These are phyloP conservation scores for Colletotrichum orbiculare DNA, from an alignment of 2,329 filamentous ascomycete genomes.

Conservation along the genomic window DNA sequence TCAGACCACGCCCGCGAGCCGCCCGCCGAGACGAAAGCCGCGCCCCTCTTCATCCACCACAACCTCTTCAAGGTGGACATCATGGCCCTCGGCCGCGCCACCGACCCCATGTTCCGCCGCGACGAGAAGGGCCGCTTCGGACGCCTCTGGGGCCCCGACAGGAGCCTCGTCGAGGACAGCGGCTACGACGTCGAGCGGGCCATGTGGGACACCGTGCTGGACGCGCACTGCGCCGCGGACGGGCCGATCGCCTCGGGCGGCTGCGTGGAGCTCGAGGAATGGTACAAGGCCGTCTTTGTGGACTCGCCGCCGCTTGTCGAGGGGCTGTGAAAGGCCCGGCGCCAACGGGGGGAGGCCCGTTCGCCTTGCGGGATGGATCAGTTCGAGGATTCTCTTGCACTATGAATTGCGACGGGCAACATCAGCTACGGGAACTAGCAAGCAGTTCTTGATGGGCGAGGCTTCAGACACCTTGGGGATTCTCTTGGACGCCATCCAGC, in stretches of 20 bases:
- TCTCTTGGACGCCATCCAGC: too few species aligned
- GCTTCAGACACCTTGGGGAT: too few species aligned
- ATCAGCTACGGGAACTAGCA: too few species aligned
- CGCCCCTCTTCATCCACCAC: constrained; percentile 50
- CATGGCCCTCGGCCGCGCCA: constrained; percentile 38
- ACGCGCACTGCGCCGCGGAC: constrained; percentile 41
- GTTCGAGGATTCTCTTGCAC: too few species aligned
- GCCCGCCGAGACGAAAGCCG: constrained; percentile 34
- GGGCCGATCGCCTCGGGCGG: constrained; percentile 35
- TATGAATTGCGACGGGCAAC: too few species aligned
- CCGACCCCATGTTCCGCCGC: constrained; percentile 37
- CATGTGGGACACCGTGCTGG: constrained; percentile 47
- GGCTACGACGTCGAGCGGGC: constrained; percentile 48
- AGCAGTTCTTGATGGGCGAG: too few species aligned
- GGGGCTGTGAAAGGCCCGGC: background rate
- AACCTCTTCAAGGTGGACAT: constrained; percentile 52
- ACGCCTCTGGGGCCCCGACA: constrained; percentile 45
- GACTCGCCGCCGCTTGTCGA: constrained; percentile 12
- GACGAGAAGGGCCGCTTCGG: constrained; percentile 39
- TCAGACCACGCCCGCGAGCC: constrained; percentile 33
- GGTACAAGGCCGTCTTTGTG: constrained; percentile 28
- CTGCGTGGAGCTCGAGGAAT: constrained; percentile 46
- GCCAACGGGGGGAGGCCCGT: too few species aligned
- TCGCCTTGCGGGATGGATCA: too few species aligned
- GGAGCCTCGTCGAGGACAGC: constrained; percentile 39